Evolutionary conservation across 495 filamentous ascomycete species (phyloP), one percentile per base, ranked within the genome.

Genomic region (Xylaria palmicola): DNA sequence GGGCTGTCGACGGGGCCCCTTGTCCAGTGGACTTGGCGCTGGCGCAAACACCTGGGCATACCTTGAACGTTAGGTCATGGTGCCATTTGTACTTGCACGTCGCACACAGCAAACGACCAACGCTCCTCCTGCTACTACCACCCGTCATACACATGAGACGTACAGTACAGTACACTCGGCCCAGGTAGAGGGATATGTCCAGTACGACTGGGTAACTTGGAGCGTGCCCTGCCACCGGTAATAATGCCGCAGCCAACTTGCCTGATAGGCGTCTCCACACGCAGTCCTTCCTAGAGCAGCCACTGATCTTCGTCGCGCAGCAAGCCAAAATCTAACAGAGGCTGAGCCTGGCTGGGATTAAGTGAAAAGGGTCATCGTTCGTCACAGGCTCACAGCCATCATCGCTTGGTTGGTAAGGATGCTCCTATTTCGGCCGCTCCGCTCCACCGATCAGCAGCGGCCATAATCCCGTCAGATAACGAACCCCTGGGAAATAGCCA

Each of bases 351-450:
- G 36, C 51, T 41, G 36, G 17, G 41, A 30, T 40, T 41, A 41
- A 12, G 29, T 32, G 20, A 27, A 24, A 36, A 24, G 36, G 15
- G 6, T 39, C 8, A 2, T 39, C 32, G 32, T 54, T 54, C 34
- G 36, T 40, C 22, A 29, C 36, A 40, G 40, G n/a, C n/a, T n/a
- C n/a, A 54, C 22, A 34, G 36, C 39, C 32, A 37, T 30, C 32
- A 26, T 19, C 19, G 17, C 10, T 53, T 4, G 20, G 24, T 24
- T 29, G 29, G 45, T 30, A 49, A n/a, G n/a, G n/a, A 2, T 39
- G 26, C 52, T 56, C 39, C 40, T 56, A 34, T 56, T 56, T 39
- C 34, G 22, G 53, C 9, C 40, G n/a, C 45, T 20, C 39, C 39
- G 12, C 52, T 29, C 53, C 53, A 34, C 53, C 45, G 53, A 56